Base-by-base conservation (phyloP, 257 asterid genomes). In the Solanum bukasovii region DNA sequence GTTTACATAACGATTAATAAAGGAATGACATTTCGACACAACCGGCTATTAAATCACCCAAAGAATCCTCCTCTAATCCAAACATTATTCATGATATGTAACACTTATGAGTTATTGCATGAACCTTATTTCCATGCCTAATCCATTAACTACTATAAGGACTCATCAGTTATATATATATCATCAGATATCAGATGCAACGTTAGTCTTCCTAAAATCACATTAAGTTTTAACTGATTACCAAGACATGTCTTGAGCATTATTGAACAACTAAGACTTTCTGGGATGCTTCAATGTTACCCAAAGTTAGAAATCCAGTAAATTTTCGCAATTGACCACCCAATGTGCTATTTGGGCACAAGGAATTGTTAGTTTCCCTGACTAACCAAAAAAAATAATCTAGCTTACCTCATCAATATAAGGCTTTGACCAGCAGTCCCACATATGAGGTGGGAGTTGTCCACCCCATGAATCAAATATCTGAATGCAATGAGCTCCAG, bases 401-500 rank as follows among this genome's bases (percentile, higher is more conserved):
- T 38, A 87, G 90, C 83, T 87, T 87, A 96, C 99, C 99, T 97
- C 94, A 88, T 92, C 93, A 88, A 97, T 95, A 67, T 95, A 96
- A 86, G 99, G 99, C 93, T 97, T 97, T 65, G 99, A 96, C 98
- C 97, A 97, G 87, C 37, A 42, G 40, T 95, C 98, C 99, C 99
- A 94, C 98, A 95, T 92, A 86, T 87, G 91, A 38, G 93, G 93
- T 52, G 93, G 93, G 74, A 91, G 88, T 87, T 91, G 92, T 79
- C 93, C 93, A 87, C 98, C 99, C 98, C 99, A 97, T 34, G 99
- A 97, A 90, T 96, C 99, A 79, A 95, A 97, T 88, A 95, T 96
- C 29, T 97, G 99, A 88, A 97, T 93, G 92, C 99, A 95, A 86
- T 96, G 98, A 89, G 99, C 99, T 87, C 99, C 99, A 89, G 96